phyloP scores from a whole-genome alignment of 2,329 filamentous ascomycete species.

The Tolypocladium paradoxum region DNA sequence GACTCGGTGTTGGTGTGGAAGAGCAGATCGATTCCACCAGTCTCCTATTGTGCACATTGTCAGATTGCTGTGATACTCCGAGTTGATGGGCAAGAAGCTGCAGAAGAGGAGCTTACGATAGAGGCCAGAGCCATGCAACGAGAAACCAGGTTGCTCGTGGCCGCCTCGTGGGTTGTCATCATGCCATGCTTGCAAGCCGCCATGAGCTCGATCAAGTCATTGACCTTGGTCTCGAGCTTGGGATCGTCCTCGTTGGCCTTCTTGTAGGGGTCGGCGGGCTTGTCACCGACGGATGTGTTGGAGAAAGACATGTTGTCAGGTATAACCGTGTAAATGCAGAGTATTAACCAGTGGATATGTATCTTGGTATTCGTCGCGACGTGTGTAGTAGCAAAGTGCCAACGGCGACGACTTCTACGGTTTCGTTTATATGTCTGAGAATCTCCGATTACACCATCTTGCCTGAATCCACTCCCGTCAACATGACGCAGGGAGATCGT shows the following conservation, averaged over 20 bases:
- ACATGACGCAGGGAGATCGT: neutral
- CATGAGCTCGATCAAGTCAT: constrained; percentile 62
- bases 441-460: neutral
- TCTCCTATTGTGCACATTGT: constrained; percentile 44
- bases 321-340: neutral
- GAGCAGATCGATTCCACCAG: constrained; percentile 67
- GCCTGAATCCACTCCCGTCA: neutral
- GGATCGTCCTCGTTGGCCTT: constrained; percentile 57
- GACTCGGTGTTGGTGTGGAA: constrained; percentile 91
- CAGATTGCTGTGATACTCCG: neutral
- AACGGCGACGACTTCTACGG: too few species aligned
- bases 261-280: constrained; percentile 68
- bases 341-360: neutral
- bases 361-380: neutral
- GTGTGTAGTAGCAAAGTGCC: too few species aligned
- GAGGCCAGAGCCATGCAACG: constrained; percentile 78
- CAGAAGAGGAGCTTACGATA: constrained; percentile 40
- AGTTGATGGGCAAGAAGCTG: neutral
- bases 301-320: constrained; percentile 25
- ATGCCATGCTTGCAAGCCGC: constrained; percentile 71
- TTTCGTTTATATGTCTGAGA: neutral
- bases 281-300: constrained; percentile 50
- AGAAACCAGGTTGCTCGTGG: constrained; percentile 59
- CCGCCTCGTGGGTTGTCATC: constrained; percentile 68
- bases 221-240: constrained; percentile 62